These are phyloP conservation scores for Vicia sativa DNA, from an alignment of 306 rosid genomes.

Conservation along the genomic window DNA sequence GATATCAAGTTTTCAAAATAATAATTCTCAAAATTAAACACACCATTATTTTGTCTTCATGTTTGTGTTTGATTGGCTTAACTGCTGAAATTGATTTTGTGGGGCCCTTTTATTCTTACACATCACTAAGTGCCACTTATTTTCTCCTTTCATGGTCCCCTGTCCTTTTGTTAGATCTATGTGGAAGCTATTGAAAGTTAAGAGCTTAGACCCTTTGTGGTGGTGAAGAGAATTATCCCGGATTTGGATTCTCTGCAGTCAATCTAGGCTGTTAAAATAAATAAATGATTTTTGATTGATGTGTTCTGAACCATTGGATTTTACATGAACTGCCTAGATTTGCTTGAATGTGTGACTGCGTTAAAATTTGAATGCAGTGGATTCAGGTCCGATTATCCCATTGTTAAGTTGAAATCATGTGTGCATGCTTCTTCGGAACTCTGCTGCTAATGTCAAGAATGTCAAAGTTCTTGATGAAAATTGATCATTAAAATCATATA, in stretches of 20 bases:
- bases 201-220: slow-evolving; percentile 4
- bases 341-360: no score
- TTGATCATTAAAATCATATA: no score
- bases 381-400: not conserved
- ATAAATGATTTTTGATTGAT: no score
- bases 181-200: slow-evolving; percentile 10
- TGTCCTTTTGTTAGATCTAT: slow-evolving; percentile 1
- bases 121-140: no score
- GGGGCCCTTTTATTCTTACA: slow-evolving; percentile 19
- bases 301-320: no score
- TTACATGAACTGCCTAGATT: no score
- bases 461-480: no score
- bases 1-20: no score
- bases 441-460: no score
- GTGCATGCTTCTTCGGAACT: not conserved
- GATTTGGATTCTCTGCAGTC: no score
- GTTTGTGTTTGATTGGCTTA: slow-evolving; percentile 8
- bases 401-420: slow-evolving; percentile 8
- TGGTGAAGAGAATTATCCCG: not conserved
- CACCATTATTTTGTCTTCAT: not conserved
- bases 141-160: slow-evolving; percentile 30
- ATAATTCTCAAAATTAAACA: not conserved
- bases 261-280: no score
- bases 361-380: no score
- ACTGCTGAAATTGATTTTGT: slow-evolving; percentile 13